Conservation (phyloP, 163 green algal genomes). For the Scenedesmus sp. region DNA sequence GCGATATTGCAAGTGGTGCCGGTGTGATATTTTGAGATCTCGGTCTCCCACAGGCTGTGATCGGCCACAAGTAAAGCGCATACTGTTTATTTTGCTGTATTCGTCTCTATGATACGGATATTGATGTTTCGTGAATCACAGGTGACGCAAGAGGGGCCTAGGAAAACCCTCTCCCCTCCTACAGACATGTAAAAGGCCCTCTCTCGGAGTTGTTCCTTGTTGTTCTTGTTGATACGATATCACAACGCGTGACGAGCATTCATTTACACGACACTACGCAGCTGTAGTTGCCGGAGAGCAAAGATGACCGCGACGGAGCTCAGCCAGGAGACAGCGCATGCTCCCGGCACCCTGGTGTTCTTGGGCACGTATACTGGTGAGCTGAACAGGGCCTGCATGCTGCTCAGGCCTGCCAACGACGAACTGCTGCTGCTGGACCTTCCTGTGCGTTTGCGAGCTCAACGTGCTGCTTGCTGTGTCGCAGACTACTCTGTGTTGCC, state of each 20-base stretch:
- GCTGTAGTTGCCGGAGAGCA: slow-evolving; percentile 1
- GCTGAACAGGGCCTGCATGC: neutral
- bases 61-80: no score
- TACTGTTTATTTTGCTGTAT: neutral
- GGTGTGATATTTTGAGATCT: neutral
- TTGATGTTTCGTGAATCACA: neutral
- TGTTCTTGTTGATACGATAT: neutral
- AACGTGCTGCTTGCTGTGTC: neutral
- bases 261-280: neutral
- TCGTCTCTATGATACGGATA: neutral
- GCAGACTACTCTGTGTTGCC: slow-evolving; percentile 43
- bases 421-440: slow-evolving; percentile 2
- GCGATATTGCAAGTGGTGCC: neutral
- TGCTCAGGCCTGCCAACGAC: neutral
- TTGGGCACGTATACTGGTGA: slow-evolving; percentile 48
- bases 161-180: neutral
- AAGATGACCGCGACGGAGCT: neutral
- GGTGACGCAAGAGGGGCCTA: neutral
- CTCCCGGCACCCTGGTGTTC: slow-evolving; percentile 45
- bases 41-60: neutral
- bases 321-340: slow-evolving; percentile 16
- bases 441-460: neutral
- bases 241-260: neutral
- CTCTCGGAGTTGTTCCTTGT: no score
- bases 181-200: neutral